Evolutionary conservation across 2,329 filamentous ascomycete species (phyloP).

Genomic region (Didymella segeticola): DNA sequence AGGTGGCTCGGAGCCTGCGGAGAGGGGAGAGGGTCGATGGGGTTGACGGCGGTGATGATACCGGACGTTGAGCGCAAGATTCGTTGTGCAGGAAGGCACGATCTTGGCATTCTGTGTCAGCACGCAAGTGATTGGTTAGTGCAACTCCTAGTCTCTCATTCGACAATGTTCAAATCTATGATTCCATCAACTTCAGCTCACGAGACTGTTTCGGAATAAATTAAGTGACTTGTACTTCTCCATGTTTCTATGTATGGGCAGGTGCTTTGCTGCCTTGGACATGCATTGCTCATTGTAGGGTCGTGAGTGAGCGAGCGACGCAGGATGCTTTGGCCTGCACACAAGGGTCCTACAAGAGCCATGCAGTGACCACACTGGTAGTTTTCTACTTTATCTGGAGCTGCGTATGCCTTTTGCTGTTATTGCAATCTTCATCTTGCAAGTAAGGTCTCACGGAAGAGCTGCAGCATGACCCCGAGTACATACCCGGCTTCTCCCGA

Average conservation of each 20-base stretch:
- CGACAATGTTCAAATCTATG: conserved; percentile 2
- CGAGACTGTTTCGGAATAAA: background rate
- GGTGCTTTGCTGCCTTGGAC: background rate
- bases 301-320: background rate
- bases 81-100: conserved; percentile 1
- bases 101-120: conserved; percentile 7
- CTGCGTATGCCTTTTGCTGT: background rate
- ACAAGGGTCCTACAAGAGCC: background rate
- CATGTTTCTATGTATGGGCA: background rate
- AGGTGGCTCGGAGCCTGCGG: conserved; percentile 47
- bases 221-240: background rate
- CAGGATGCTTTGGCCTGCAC: background rate
- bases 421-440: background rate
- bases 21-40: conserved; percentile 46
- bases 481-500: conserved; percentile 5
- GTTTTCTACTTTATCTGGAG: background rate
- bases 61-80: conserved; percentile 22
- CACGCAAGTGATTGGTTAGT: conserved; percentile 7
- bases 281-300: background rate
- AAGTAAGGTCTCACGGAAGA: background rate
- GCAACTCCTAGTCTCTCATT: background rate
- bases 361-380: background rate
- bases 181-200: conserved; percentile 10
- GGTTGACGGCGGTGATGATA: conserved; percentile 42
- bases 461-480: background rate